A percentile compares a stretch with the other conserved stretches of the same genome.
Evolutionary conservation across 225 moss, liverwort and hornwort genomes (phyloP).

Genomic region (Lunularia cruciata): DNA sequence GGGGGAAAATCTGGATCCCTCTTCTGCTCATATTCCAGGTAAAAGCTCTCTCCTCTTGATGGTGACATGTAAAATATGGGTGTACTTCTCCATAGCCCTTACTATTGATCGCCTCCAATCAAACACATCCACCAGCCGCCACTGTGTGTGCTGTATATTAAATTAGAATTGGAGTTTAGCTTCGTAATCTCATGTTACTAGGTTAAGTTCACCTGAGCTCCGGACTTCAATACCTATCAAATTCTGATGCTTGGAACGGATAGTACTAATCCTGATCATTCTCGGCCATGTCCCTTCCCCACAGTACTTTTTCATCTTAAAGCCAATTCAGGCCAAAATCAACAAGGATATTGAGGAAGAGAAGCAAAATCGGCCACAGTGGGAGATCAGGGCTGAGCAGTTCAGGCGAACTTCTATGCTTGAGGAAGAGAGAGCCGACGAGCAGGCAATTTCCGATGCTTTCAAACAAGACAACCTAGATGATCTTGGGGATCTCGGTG

Average conservation of each 20-base stretch:
- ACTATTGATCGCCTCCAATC: no score
- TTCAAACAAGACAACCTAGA: slow-evolving; percentile 60
- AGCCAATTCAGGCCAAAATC: slow-evolving; percentile 73
- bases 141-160: no score
- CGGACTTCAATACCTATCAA: no score
- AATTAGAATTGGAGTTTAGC: no score
- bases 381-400: slow-evolving; percentile 97
- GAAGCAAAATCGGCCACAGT: slow-evolving; percentile 79
- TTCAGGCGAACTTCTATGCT: slow-evolving; percentile 61
- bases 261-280: no score
- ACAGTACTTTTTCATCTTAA: slow-evolving; percentile 78
- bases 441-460: slow-evolving; percentile 90
- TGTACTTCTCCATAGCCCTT: no score
- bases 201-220: no score
- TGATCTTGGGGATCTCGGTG: slow-evolving; percentile 41
- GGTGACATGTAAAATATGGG: no score
- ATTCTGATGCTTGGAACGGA: no score
- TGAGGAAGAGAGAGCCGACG: slow-evolving; percentile 88
- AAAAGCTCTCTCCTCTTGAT: slow-evolving; percentile 25
- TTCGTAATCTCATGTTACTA: no score
- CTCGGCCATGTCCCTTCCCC: no score
- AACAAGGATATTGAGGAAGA: slow-evolving; percentile 77
- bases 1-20: slow-evolving; percentile 95
- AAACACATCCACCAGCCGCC: no score
- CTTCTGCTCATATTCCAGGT: slow-evolving; percentile 81